These are phyloP conservation scores for Collybiopsis confluens DNA, from an alignment of 768 basidiomycete genomes.

Conservation along the genomic window DNA sequence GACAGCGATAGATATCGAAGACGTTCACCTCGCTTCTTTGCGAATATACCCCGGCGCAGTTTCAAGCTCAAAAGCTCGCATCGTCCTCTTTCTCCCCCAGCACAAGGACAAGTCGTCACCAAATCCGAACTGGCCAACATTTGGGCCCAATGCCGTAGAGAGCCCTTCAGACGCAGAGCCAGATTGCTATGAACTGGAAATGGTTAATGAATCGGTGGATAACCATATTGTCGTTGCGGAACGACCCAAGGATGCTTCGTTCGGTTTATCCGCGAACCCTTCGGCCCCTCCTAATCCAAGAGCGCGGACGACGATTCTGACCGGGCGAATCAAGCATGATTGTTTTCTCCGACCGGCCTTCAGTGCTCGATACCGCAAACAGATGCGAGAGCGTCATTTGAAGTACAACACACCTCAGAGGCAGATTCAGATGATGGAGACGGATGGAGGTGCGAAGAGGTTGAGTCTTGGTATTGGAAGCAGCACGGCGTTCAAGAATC, in stretches of 20 bases:
- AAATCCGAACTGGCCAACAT: conserved; percentile 26
- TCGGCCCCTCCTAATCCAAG: conserved; percentile 47
- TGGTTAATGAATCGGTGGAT: conserved; percentile 80
- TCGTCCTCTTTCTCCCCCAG: conserved; percentile 64
- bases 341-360: conserved; percentile 70
- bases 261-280: conserved; percentile 30
- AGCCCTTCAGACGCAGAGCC: conserved; percentile 35
- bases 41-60: conserved; percentile 65
- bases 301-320: conserved; percentile 73
- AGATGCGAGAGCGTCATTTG: conserved; percentile 64
- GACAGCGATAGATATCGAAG: conserved; percentile 70
- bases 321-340: conserved; percentile 78
- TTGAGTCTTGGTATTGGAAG: conserved; percentile 72
- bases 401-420: conserved; percentile 64
- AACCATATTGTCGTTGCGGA: conserved; percentile 87
- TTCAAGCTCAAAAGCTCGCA: conserved; percentile 49
- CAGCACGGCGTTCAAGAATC: conserved; percentile 55
- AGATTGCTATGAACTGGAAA: conserved; percentile 82
- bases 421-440: conserved; percentile 72
- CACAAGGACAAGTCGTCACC: conserved; percentile 36
- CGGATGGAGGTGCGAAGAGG: conserved; percentile 71
- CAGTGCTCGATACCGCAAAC: conserved; percentile 61
- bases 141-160: conserved; percentile 29
- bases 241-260: conserved; percentile 60
- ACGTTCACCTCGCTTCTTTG: conserved; percentile 78